A percentile compares a stretch with the other conserved stretches of the same genome.
phyloP scores from a whole-genome alignment of 768 basidiomycete genomes.

The Lactarius hengduanensis region DNA sequence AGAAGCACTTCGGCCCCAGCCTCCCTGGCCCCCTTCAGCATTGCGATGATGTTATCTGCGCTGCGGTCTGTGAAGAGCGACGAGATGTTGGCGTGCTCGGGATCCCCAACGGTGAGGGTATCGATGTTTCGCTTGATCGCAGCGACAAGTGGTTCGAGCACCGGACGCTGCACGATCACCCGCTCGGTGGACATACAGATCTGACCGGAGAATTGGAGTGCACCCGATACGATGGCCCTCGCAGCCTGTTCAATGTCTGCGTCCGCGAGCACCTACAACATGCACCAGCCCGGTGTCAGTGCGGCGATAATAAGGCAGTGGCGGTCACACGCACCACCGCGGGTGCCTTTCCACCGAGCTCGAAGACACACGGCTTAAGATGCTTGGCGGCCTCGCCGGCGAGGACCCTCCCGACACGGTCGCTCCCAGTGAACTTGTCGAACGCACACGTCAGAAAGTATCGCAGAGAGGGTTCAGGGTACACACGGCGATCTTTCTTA shows the following conservation, averaged over 20 bases:
- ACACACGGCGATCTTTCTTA: conserved; percentile 53
- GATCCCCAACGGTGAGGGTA: conserved; percentile 42
- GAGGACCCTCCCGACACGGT: conserved; percentile 52
- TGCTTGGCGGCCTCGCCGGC: conserved; percentile 55
- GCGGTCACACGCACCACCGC: conserved; percentile 42
- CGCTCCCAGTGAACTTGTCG: conserved; percentile 56
- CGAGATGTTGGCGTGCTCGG: conserved; percentile 35
- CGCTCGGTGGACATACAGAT: conserved; percentile 60
- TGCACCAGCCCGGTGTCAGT: not conserved
- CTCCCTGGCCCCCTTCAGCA: conserved; percentile 45
- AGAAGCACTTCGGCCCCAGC: conserved; percentile 47
- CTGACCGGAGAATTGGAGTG: conserved; percentile 50
- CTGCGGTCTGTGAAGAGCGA: conserved; percentile 45
- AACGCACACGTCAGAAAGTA: not conserved
- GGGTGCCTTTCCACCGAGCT: conserved; percentile 56
- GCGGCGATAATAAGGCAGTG: not conserved
- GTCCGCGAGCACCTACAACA: conserved; percentile 47
- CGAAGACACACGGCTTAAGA: conserved; percentile 55
- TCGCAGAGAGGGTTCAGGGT: not conserved
- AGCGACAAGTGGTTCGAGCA: conserved; percentile 39
- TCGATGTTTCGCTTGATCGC: conserved; percentile 38
- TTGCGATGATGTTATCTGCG: conserved; percentile 44
- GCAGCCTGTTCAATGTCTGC: conserved; percentile 55
- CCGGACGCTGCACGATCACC: conserved; percentile 49
- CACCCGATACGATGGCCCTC: conserved; percentile 46